These are phyloP conservation scores for Penicillium cataractarum DNA, from an alignment of 495 filamentous ascomycete species.

Conservation along the genomic window DNA sequence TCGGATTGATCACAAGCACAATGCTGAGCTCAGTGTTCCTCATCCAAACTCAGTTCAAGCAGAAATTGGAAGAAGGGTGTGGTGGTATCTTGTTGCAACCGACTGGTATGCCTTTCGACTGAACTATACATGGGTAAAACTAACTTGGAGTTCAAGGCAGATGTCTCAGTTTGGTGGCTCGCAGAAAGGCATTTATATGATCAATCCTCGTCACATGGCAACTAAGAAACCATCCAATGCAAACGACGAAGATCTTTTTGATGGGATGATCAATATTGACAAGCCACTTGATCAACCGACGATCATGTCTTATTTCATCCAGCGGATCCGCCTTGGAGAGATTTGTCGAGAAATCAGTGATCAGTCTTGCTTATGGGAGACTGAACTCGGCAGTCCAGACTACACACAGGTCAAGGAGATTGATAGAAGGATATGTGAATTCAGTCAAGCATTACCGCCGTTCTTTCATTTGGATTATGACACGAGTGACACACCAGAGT, in stretches of 20 bases:
- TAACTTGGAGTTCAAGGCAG: conserved; percentile 32
- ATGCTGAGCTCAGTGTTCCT: conserved; percentile 14
- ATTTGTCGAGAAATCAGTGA: conserved; percentile 49
- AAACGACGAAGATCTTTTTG: conserved; percentile 48
- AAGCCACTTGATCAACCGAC: conserved; percentile 44
- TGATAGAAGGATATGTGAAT: conserved; percentile 34
- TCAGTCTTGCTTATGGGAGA: conserved; percentile 28
- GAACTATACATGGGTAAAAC: background rate
- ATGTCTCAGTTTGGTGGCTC: conserved; percentile 39
- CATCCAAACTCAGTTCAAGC: conserved; percentile 27
- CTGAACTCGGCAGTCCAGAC: conserved; percentile 8
- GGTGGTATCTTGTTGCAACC: conserved; percentile 52
- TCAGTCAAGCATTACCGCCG: conserved; percentile 28
- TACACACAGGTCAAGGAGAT: conserved; percentile 33
- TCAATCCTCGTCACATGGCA: conserved; percentile 46
- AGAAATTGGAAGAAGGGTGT: conserved; percentile 51
- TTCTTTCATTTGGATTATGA: conserved; percentile 25
- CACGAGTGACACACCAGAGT: background rate
- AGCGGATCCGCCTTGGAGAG: conserved; percentile 49
- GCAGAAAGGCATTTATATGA: conserved; percentile 45
- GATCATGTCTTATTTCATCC: conserved; percentile 49
- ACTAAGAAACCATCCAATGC: conserved; percentile 49
- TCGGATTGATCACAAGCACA: conserved; percentile 41
- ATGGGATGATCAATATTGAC: conserved; percentile 31
- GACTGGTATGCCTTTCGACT: conserved; percentile 43